Base-by-base conservation (phyloP, 2,329 filamentous ascomycete genomes). In the Aureobasidium melanogenum region DNA sequence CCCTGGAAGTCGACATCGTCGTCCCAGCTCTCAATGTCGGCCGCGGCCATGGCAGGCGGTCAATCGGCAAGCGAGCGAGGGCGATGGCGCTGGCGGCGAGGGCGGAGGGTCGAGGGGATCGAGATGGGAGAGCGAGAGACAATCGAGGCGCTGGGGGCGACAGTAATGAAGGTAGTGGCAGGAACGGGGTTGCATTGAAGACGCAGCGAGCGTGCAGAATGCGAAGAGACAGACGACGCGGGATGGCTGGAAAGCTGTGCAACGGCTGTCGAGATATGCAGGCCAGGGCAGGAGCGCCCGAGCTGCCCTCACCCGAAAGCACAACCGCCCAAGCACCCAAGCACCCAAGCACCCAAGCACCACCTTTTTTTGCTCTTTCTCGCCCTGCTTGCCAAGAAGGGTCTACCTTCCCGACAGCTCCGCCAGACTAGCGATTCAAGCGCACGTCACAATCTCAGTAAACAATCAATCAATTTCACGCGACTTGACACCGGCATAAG, bases 21-120 rank as follows among this genome's bases (percentile, higher is more conserved):
- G 72, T 81, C 79, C 79, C 79, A 94, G 73, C 84, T 86, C 74
- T 93, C 89, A 65, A 92, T 81, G 19, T 79, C 76, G 63, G 84
- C 82, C 71, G 82, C 80, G 51, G 83, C 83, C 80, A 87, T 85
- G 63, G 67, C 73, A 68, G 69, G 69, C 41, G 44, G 54, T 62
- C 43, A 32, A 34, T 47, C 39, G 43, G 30, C 38, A 38, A 39
- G 30, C 38, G 41, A 30, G 58, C 57, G 38, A 59, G n/a, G 22
- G 17, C 22, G 30, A 28, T n/a, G 39, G 58, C 57, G 38, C 52
- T n/a, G 22, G 17, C 22, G 30, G 38, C 26, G 39, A 36, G 54
- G 39, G 17, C 19, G 30, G n/a, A 22, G 41, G 17, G 41, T 46
- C 36, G 54, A 5, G 3, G 17, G 14, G 41, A 39, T 54, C 36